Evolutionary conservation across 2,329 filamentous ascomycete species (phyloP), one percentile per base, ranked within the genome.

Genomic region (Berkeleyomyces basicola): DNA sequence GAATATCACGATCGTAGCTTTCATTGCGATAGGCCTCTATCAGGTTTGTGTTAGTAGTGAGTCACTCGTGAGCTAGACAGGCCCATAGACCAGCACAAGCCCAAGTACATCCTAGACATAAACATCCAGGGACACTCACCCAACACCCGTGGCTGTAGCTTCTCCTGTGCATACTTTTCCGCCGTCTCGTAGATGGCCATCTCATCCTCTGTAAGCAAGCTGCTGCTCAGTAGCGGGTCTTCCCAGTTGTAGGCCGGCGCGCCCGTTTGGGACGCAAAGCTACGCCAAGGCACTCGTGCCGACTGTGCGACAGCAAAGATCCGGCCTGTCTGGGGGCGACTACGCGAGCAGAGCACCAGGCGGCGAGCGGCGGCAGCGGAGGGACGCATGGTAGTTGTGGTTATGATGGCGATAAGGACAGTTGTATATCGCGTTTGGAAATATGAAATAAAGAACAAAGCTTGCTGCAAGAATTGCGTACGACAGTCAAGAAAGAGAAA

Each of bases 151-250:
- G 93, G 93, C 49, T 88, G 77, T 76, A 99, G 79, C 65, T 83
- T 82, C 72, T 97, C 91, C 73, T 97, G 92, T 72, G 91, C 97
- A 71, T 97, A 99, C 65, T 88, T 82, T 74, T 95, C 88, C 42
- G 92, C 92, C 4, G 90, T 95, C 69, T 96, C 90, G 49, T 87
- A 80, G 67, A 99, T 92, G 11, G 91, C 90, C 67, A 89, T 72
- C 74, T 99, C 93, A 65, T 99, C 93, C 67, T 95, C 88, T 0
- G 90, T 96, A 69, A 90, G 81, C 53, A 96, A 75, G 70, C 83
- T 86, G 69, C 83, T 84, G 43, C 85, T 79, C 36, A 80, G 81
- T 64, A 99, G 78, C 23, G 93, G 91, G 71, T 99, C 93, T 72
- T 93, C 82, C 92, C 93, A 99, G 72, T 95, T 84, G 73, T 96